Evolutionary conservation across 768 basidiomycete species (phyloP).

Genomic region (Suillus subaureus): DNA sequence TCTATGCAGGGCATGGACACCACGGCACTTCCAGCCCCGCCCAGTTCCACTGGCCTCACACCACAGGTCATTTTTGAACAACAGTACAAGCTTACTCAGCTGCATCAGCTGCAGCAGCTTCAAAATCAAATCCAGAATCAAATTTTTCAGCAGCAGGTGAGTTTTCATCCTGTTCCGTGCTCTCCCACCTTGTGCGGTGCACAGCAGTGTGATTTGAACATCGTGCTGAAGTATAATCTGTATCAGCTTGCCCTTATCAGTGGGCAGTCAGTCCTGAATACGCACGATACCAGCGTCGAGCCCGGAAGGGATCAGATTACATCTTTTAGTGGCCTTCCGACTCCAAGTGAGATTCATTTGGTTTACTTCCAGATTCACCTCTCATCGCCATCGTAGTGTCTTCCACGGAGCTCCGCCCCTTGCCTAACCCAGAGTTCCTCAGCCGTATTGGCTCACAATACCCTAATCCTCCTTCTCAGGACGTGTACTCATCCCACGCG

Average conservation of each 20-base stretch:
- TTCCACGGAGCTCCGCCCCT: slow-evolving; percentile 68
- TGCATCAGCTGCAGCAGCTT: slow-evolving; percentile 76
- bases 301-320: slow-evolving; percentile 35
- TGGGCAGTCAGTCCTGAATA: slow-evolving; percentile 39
- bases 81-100: slow-evolving; percentile 75
- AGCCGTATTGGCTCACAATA: slow-evolving; percentile 63
- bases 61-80: slow-evolving; percentile 67
- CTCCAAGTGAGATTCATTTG: slow-evolving; percentile 55
- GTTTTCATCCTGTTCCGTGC: slow-evolving; percentile 20
- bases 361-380: slow-evolving; percentile 10
- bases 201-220: background rate
- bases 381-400: slow-evolving; percentile 44
- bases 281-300: slow-evolving; percentile 39
- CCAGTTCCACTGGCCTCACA: slow-evolving; percentile 30
- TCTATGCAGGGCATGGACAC: slow-evolving; percentile 47
- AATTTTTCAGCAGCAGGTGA: slow-evolving; percentile 88
- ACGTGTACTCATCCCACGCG: slow-evolving; percentile 26
- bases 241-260: slow-evolving; percentile 70
- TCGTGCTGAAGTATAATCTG: slow-evolving; percentile 15
- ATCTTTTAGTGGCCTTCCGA: slow-evolving; percentile 59
- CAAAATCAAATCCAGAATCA: slow-evolving; percentile 87
- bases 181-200: slow-evolving; percentile 22
- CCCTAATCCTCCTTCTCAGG: slow-evolving; percentile 29
- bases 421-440: slow-evolving; percentile 58
- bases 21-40: slow-evolving; percentile 11